Percentiles rank a stretch among this genome's conserved stretches.
phyloP scores from a whole-genome alignment of 495 filamentous ascomycete species.

The Gamarada debralockiae region DNA sequence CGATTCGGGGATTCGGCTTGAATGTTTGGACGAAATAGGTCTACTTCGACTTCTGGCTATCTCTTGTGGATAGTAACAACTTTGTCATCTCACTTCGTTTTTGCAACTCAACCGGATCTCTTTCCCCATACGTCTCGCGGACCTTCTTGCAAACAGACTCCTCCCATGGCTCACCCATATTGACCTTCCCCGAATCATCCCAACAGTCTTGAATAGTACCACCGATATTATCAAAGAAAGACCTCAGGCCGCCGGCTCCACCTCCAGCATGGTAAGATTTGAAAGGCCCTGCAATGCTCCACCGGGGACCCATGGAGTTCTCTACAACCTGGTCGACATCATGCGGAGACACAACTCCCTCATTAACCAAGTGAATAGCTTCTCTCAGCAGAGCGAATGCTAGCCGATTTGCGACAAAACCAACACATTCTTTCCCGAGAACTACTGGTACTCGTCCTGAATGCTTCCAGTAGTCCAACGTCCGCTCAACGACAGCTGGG shows the following conservation, averaged over 20 bases:
- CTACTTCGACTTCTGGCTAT: background rate
- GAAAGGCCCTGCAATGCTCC: conserved; percentile 56
- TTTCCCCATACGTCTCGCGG: conserved; percentile 14
- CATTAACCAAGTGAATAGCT: conserved; percentile 42
- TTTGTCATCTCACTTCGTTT: background rate
- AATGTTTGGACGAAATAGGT: too few relatives aligned
- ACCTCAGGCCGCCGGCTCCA: conserved; percentile 46
- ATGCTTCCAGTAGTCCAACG: conserved; percentile 41
- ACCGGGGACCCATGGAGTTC: conserved; percentile 42
- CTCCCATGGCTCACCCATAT: conserved; percentile 36
- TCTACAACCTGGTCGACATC: conserved; percentile 43
- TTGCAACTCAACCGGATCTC: background rate
- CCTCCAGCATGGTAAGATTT: conserved; percentile 59
- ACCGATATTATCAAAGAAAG: conserved; percentile 54
- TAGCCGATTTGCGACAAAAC: conserved; percentile 48
- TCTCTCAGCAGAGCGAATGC: conserved; percentile 45
- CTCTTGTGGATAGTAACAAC: background rate
- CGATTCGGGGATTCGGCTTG: too few relatives aligned
- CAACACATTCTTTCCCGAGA: conserved; percentile 44
- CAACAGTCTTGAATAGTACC: conserved; percentile 52
- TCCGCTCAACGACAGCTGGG: conserved; percentile 37
- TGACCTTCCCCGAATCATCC: conserved; percentile 42
- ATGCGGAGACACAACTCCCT: conserved; percentile 40
- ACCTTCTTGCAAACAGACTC: conserved; percentile 22
- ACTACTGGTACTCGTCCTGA: conserved; percentile 46